Base-by-base conservation (phyloP, 768 basidiomycete species). In the Plicaturopsis crispa region DNA sequence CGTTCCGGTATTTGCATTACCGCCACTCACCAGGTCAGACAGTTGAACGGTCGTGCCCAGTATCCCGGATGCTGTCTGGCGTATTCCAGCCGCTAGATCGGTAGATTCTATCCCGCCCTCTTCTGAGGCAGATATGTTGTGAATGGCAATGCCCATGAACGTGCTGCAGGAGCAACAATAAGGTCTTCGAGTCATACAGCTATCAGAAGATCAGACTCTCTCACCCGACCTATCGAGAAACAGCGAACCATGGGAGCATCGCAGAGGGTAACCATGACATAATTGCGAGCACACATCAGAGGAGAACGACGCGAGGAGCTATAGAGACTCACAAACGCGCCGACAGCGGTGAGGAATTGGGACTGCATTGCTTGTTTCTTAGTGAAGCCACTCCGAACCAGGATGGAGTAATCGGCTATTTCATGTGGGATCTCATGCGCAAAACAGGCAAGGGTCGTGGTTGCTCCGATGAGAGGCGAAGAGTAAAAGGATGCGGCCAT, bases 401-500 rank as follows among this genome's bases (percentile, higher is more conserved):
- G 67, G 48, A 93, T 92, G n/a, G 87, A 90, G 53, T 92, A 93
- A 56, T 93, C 91, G n/a, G 90, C 91, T 45, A 94, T 93, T 69
- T 94, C 89, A 52, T 94, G 90, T 13, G 91, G 91, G 38, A 94
- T 93, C 61, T 94, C 90, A 56, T 94, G 89, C 2, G 87, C 88
- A 53, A 93, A 94, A 54, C 90, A 93, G 18, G 91, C 91, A 33
- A 94, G 71, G n/a, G 90, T 91, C 3, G 90, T 93, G 31, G 90
- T 92, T 24, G 91, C 90, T 31, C 91, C 91, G 45, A 94, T 88
- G 41, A 91, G 66, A 3, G 91, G 91, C 23, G 86, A 88, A n/a
- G 88, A 89, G 56, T 93, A 93, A 67, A 93, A 94, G n/a, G 88
- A 90, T 37, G 91, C 90, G 12, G 89, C 84, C 86, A 94, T 91